Conservation (phyloP, 2,329 filamentous ascomycete genomes). For the Diaporthe destruens region DNA sequence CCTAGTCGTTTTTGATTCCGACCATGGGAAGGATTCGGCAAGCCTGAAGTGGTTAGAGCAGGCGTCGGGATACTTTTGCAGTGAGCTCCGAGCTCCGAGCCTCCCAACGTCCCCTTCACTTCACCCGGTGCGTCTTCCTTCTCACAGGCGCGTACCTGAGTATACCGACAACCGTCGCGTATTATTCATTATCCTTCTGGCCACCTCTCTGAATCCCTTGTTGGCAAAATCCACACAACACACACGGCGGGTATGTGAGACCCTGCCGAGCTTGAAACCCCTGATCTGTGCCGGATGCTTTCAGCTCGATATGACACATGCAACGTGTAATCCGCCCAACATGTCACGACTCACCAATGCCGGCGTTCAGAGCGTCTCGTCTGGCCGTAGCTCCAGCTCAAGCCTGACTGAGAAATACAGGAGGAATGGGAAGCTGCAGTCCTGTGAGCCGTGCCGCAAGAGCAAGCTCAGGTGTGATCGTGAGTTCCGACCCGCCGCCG, state of each 20-base stretch:
- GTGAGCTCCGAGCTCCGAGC: constrained; percentile 32
- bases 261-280: background rate
- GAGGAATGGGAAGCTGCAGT: constrained; percentile 53
- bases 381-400: constrained; percentile 40
- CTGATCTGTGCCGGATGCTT: background rate
- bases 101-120: background rate
- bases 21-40: background rate
- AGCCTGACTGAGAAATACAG: constrained; percentile 50
- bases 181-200: background rate
- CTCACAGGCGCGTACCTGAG: background rate
- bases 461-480: constrained; percentile 53
- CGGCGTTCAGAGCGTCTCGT: constrained; percentile 28
- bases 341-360: constrained; percentile 40
- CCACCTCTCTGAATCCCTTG: background rate
- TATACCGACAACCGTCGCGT: background rate
- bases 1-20: background rate
- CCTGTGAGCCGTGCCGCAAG: constrained; percentile 51
- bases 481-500: constrained; percentile 28
- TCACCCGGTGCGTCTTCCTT: background rate
- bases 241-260: background rate
- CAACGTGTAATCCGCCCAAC: background rate
- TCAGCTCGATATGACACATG: background rate
- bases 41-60: constrained; percentile 24
- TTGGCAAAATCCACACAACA: background rate
- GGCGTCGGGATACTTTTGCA: background rate